These are phyloP conservation scores for Didymella glomerata DNA, from an alignment of 2,329 filamentous ascomycete genomes.

Conservation along the genomic window DNA sequence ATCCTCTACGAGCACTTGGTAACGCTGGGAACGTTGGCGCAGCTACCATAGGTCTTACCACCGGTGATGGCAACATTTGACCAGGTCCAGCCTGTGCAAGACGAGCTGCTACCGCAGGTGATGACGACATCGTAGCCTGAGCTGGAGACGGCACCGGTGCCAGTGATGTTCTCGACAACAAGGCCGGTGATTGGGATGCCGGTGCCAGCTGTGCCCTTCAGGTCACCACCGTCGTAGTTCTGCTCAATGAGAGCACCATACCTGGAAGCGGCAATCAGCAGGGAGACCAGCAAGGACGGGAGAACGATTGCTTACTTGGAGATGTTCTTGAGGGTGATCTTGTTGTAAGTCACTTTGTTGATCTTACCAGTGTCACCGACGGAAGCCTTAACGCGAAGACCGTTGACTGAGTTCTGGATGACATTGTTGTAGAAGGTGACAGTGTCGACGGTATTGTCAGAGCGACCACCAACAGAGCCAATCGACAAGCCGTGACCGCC, in stretches of 20 bases:
- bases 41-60: slow-evolving; percentile 49
- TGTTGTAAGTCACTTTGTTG: slow-evolving; percentile 56
- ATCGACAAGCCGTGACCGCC: slow-evolving; percentile 67
- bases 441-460: slow-evolving; percentile 62
- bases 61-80: slow-evolving; percentile 51
- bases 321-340: slow-evolving; percentile 56
- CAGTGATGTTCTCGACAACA: slow-evolving; percentile 53
- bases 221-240: slow-evolving; percentile 59
- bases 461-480: slow-evolving; percentile 64
- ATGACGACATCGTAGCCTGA: slow-evolving; percentile 61
- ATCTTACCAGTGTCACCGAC: slow-evolving; percentile 61
- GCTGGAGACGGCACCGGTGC: slow-evolving; percentile 43
- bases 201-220: slow-evolving; percentile 56
- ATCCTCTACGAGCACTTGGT: slow-evolving; percentile 29
- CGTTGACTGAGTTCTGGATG: slow-evolving; percentile 63
- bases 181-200: slow-evolving; percentile 58
- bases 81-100: slow-evolving; percentile 65
- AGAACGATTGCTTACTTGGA: slow-evolving; percentile 45
- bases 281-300: too few relatives aligned
- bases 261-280: neutral
- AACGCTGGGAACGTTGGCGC: slow-evolving; percentile 46
- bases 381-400: slow-evolving; percentile 66
- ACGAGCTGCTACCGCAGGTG: slow-evolving; percentile 60
- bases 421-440: slow-evolving; percentile 61
- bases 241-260: slow-evolving; percentile 61